Evolutionary conservation across 176 grass and related monocot genomes (phyloP).

Genomic region (Rhipidocladum racemiflorum): DNA sequence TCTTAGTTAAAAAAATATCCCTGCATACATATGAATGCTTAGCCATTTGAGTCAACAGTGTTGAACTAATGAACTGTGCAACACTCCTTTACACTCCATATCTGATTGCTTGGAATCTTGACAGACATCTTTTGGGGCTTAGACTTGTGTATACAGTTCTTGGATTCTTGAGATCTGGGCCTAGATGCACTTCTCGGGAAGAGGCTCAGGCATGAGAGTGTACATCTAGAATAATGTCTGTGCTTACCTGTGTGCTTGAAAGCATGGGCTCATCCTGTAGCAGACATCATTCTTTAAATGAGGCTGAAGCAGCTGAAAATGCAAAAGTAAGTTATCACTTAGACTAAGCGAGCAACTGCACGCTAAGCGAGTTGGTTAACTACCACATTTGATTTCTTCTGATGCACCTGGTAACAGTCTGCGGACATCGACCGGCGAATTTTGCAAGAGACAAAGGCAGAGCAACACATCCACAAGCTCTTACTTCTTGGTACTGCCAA

Average conservation of each 20-base stretch:
- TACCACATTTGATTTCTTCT: conserved; percentile 21
- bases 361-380: not conserved
- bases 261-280: conserved; percentile 96
- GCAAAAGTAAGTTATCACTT: conserved; percentile 40
- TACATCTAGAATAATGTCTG: conserved; percentile 47
- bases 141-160: conserved; percentile 5
- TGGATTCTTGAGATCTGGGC: not conserved
- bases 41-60: not conserved
- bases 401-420: conserved; percentile 42
- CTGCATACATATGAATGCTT: not conserved
- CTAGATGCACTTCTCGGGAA: not conserved
- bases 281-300: conserved; percentile 67
- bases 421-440: conserved; percentile 78
- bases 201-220: conserved; percentile 37
- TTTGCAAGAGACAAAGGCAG: conserved; percentile 84
- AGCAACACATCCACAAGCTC: conserved; percentile 94
- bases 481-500: conserved; percentile 71
- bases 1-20: not conserved
- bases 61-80: not conserved
- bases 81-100: not conserved
- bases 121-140: not conserved
- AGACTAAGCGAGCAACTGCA: not conserved
- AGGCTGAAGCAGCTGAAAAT: conserved; percentile 70
- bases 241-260: conserved; percentile 58
- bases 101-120: not conserved